phyloP scores from a whole-genome alignment of 768 basidiomycete genomes.

The Amanita brunnescens region DNA sequence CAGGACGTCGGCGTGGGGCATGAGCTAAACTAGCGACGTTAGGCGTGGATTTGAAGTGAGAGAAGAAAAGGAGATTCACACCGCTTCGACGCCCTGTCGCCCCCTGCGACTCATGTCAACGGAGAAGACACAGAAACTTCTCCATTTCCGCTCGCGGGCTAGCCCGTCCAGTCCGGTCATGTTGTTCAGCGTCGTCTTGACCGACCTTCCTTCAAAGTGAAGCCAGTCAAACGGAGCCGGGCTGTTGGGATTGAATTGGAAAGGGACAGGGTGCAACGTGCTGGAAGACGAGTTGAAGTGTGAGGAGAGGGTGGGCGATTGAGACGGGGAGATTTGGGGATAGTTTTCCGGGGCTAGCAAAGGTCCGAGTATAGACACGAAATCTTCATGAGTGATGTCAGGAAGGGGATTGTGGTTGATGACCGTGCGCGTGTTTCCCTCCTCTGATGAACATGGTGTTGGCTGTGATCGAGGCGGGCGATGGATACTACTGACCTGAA shows the following conservation, averaged over 20 bases:
- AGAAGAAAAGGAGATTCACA: conserved; percentile 28
- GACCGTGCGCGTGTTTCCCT: conserved; percentile 55
- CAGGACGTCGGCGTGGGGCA: conserved; percentile 77
- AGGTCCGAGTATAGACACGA: conserved; percentile 73
- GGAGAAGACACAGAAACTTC: conserved; percentile 74
- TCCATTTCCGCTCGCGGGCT: conserved; percentile 77
- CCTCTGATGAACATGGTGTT: conserved; percentile 28
- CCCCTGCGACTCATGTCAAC: conserved; percentile 69
- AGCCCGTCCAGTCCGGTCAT: conserved; percentile 74
- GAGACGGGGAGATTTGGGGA: conserved; percentile 23
- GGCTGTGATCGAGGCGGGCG: not conserved
- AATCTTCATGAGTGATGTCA: conserved; percentile 82
- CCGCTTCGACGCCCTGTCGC: conserved; percentile 72
- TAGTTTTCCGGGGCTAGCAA: conserved; percentile 78
- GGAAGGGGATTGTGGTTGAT: conserved; percentile 86
- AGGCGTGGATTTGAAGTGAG: conserved; percentile 4
- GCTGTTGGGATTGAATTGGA: conserved; percentile 39
- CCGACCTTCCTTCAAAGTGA: conserved; percentile 75
- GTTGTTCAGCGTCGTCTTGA: conserved; percentile 73
- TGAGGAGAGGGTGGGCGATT: conserved; percentile 19
- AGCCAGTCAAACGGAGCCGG: conserved; percentile 83
- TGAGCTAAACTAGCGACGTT: conserved; percentile 39
- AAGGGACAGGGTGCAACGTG: conserved; percentile 19
- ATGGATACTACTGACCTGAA: conserved; percentile 39
- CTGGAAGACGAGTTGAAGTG: conserved; percentile 26